These are phyloP conservation scores for Cucurbita ficifolia DNA, from an alignment of 306 rosid species.

Conservation along the genomic window DNA sequence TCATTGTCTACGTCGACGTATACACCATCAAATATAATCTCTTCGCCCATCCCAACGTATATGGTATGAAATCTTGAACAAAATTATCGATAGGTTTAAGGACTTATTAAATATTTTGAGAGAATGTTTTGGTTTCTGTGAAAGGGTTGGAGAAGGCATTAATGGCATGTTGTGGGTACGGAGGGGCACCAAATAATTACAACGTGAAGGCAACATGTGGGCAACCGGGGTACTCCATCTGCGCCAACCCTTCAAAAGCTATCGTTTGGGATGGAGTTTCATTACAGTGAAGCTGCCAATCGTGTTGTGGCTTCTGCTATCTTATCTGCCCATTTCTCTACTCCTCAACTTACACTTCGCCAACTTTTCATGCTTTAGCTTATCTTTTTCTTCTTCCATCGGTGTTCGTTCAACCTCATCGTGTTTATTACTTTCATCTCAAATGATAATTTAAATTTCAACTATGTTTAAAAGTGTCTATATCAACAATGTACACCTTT, in stretches of 20 bases:
- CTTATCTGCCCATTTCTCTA: conserved; percentile 11
- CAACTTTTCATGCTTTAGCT: neutral
- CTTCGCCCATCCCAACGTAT: conserved; percentile 2
- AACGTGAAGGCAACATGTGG: conserved; percentile 6
- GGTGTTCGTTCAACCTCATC: no score
- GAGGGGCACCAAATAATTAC: conserved; percentile 18
- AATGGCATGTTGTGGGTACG: conserved; percentile 17
- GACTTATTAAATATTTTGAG: no score
- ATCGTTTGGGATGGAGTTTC: conserved; percentile 20
- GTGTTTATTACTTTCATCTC: no score
- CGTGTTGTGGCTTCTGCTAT: conserved; percentile 1
- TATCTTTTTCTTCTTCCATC: no score
- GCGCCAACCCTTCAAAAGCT: conserved; percentile 8
- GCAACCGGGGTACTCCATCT: conserved; percentile 2
- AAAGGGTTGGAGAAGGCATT: conserved; percentile 9
- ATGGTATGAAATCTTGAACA: neutral
- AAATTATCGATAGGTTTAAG: no score
- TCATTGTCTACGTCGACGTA: conserved; percentile 7
- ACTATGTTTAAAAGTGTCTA: no score
- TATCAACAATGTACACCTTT: no score
- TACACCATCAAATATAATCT: conserved; percentile 16
- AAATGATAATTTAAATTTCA: no score
- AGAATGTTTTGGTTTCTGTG: no score
- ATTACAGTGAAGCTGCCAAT: conserved; percentile 19
- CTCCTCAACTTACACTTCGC: conserved; percentile 3